Evolutionary conservation across 768 basidiomycete genomes (phyloP).

Genomic region (Lactifluus hygrophoroides): DNA sequence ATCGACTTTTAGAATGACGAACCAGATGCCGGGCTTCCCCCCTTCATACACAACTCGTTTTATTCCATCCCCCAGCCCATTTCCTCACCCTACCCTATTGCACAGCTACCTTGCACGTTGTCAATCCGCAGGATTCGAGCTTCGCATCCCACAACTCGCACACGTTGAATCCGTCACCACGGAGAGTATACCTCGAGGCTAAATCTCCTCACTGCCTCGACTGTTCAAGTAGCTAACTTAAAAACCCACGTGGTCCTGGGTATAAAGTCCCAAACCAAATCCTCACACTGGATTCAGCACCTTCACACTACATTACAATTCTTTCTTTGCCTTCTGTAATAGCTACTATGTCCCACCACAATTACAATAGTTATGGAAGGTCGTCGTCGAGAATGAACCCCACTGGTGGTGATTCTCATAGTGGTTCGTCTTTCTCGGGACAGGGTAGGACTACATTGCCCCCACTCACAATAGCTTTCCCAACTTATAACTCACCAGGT

Average conservation of each 20-base stretch:
- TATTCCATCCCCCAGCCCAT: background rate
- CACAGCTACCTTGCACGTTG: conserved; percentile 14
- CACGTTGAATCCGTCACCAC: conserved; percentile 17
- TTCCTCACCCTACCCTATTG: background rate
- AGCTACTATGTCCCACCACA: conserved; percentile 19
- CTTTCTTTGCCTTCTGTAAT: conserved; percentile 19
- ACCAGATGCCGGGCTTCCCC: conserved; percentile 7
- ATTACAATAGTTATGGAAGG: conserved; percentile 18
- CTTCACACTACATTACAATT: conserved; percentile 18
- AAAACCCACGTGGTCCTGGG: background rate
- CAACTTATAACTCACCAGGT: conserved; percentile 19
- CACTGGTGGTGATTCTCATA: conserved; percentile 16
- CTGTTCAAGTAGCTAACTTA: background rate
- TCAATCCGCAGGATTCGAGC: conserved; percentile 2
- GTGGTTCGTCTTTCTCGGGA: conserved; percentile 16
- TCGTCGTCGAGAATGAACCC: conserved; percentile 3
- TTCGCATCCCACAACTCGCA: background rate
- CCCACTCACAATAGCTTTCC: conserved; percentile 19
- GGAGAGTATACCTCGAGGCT: conserved; percentile 1
- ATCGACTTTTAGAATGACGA: background rate
- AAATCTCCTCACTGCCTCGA: conserved; percentile 2
- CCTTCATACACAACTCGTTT: conserved; percentile 3
- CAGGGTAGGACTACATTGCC: conserved; percentile 21
- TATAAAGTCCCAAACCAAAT: conserved; percentile 19
- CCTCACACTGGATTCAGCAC: background rate